Percentiles rank a stretch among this genome's conserved stretches.
These are phyloP conservation scores for Penicillium diatomitis DNA, from an alignment of 495 filamentous ascomycete genomes.

Conservation along the genomic window DNA sequence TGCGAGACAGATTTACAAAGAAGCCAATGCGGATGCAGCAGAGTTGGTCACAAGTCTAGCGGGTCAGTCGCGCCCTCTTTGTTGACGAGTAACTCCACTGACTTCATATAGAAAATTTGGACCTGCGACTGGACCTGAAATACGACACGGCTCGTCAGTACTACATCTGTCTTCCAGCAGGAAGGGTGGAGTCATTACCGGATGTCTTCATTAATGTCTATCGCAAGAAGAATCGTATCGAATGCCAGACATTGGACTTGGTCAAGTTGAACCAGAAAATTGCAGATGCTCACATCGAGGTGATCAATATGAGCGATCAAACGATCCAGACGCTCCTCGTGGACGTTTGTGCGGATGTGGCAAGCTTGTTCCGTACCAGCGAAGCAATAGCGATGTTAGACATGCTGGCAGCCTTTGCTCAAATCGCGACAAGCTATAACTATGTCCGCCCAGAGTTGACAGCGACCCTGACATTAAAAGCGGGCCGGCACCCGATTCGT, in stretches of 20 bases:
- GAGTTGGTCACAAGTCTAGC: constrained; percentile 58
- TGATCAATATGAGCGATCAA: constrained; percentile 62
- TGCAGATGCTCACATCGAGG: constrained; percentile 69
- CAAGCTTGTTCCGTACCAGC: constrained; percentile 64
- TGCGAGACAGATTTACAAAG: constrained; percentile 77
- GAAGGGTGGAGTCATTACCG: constrained; percentile 56
- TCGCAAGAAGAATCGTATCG: constrained; percentile 60
- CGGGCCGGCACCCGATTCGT: constrained; percentile 73
- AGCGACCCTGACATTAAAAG: constrained; percentile 66
- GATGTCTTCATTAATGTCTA: constrained; percentile 71
- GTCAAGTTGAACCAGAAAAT: constrained; percentile 71
- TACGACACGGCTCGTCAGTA: constrained; percentile 73
- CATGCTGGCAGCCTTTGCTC: constrained; percentile 78
- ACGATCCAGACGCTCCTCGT: constrained; percentile 62
- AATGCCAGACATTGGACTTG: constrained; percentile 79
- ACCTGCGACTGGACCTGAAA: constrained; percentile 54
- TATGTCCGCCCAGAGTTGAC: constrained; percentile 75
- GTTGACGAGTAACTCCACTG: constrained; percentile 5
- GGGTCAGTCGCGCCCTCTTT: constrained; percentile 25
- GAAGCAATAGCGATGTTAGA: constrained; percentile 86
- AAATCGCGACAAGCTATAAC: constrained; percentile 65
- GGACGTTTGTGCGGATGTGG: constrained; percentile 56
- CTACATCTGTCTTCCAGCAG: constrained; percentile 59
- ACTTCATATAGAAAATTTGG: constrained; percentile 42
- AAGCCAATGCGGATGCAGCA: constrained; percentile 67